Base-by-base conservation (phyloP, 2,329 filamentous ascomycete species). In the Exophiala oligosperma region DNA sequence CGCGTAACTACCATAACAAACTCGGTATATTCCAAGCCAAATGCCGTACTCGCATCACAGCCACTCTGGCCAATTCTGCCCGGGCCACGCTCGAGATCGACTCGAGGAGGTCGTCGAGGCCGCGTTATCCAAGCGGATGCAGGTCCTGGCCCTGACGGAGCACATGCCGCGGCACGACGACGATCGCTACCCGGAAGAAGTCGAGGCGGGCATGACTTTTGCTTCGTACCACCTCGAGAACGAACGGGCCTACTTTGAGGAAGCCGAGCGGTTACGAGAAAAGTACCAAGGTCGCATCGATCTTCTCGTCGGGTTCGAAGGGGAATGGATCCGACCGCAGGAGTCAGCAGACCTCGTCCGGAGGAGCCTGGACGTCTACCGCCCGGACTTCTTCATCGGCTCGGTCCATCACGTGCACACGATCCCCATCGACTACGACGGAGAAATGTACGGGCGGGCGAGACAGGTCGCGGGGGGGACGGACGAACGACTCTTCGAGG, bases 31-130 rank as follows among this genome's bases (percentile, higher is more conserved):
- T 35, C 8, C 4, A 29, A 29, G 14, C 46, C 14, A 48, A 1
- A 97, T 97, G 94, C 92, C 93, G 1, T 96, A 96, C 77, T 95
- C 94, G 3, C 95, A 97, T 80, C 94, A 99, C 76, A 96, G 91
- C 70, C 94, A 99, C 77, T 97, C 94, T 38, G 94, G 94, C 63
- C 91, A 99, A 73, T 99, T 99, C 79, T 99, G 94, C 78, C 87
- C 87, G 8, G 85, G 88, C 67, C 94, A 99, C 78, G 94, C 94
- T 51, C 86, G 88, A 71, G 86, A 96, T 72, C 82, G 85, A 21
- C 83, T 99, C 8, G 93, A 97, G 73, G 87, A 91, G 64, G 84
- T 97, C 49, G 79, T 97, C 67, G 83, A 87, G 69, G 83, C 86
- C 11, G 93, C 93, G 64, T 91, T 97, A 66, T 75, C 81, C 49